A percentile compares a stretch with the other conserved stretches of the same genome.
These are phyloP conservation scores for Cucurbita maxima DNA, from an alignment of 306 rosid species.

Conservation along the genomic window DNA sequence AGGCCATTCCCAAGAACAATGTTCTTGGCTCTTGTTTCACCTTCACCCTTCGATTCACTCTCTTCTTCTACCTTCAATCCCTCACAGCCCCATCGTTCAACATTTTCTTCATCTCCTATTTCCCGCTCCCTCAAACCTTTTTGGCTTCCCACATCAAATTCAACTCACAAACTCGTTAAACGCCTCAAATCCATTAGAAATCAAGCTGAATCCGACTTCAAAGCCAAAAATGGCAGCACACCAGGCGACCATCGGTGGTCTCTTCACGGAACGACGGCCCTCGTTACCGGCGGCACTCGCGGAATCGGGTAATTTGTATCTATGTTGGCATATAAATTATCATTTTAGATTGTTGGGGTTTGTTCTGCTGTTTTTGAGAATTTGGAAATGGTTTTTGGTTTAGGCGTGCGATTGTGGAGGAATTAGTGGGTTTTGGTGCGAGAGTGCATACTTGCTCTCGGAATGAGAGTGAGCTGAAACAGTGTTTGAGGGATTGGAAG, in stretches of 20 bases:
- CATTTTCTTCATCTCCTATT: not conserved
- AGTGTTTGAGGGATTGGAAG: slow-evolving; percentile 43
- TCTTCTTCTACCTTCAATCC: not conserved
- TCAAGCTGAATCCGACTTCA: not conserved
- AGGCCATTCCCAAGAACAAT: not conserved
- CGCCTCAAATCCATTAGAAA: not conserved
- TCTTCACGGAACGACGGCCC: slow-evolving; percentile 47
- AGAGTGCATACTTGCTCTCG: slow-evolving; percentile 65
- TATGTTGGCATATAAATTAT: not conserved
- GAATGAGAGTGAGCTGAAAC: slow-evolving; percentile 26
- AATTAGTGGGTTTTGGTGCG: slow-evolving; percentile 57
- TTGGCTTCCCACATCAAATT: not conserved
- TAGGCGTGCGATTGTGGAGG: slow-evolving; percentile 67
- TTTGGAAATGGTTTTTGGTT: slow-evolving; percentile 3
- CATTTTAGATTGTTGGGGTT: not conserved
- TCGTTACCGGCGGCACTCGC: slow-evolving; percentile 70
- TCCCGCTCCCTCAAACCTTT: not conserved
- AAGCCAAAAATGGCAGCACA: not conserved
- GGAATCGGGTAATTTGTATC: slow-evolving; percentile 46
- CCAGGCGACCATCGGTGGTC: slow-evolving; percentile 28
- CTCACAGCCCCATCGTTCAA: not conserved
- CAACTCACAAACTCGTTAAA: not conserved
- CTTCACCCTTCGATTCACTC: not conserved
- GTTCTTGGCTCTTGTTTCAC: not conserved
- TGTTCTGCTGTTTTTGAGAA: not conserved